These are phyloP conservation scores for Petunia axillaris DNA, from an alignment of 257 asterid genomes.

Conservation along the genomic window DNA sequence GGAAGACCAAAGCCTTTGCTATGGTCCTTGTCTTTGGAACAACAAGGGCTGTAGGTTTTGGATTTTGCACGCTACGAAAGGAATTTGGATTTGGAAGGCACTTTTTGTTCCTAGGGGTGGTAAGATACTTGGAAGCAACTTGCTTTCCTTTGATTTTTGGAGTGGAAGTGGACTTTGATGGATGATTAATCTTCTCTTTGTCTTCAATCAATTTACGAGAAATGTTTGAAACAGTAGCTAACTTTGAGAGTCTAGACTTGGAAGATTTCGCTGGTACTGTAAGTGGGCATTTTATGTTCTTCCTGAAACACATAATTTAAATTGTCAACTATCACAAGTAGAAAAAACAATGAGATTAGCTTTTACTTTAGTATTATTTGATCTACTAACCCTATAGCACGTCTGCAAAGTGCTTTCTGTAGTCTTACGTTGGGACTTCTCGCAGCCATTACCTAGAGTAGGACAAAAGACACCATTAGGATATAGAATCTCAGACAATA, in stretches of 20 bases:
- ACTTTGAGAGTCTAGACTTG: slow-evolving; percentile 60
- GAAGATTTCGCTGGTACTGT: slow-evolving; percentile 89
- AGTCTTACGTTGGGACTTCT: slow-evolving; percentile 87
- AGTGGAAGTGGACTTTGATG: slow-evolving; percentile 49
- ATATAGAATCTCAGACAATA: background rate
- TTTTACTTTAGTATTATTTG: background rate
- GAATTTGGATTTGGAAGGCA: slow-evolving; percentile 42
- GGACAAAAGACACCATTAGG: slow-evolving; percentile 16
- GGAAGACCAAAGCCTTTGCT: slow-evolving; percentile 72
- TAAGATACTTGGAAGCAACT: slow-evolving; percentile 89
- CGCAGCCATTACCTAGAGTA: slow-evolving; percentile 91
- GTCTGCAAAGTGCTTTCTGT: slow-evolving; percentile 68
- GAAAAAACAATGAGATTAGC: background rate
- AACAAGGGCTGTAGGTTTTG: slow-evolving; percentile 47
- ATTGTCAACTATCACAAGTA: slow-evolving; percentile 16
- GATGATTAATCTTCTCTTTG: slow-evolving; percentile 43
- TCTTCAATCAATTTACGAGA: slow-evolving; percentile 53
- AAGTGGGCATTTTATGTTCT: slow-evolving; percentile 68
- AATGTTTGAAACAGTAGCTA: slow-evolving; percentile 60
- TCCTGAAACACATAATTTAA: slow-evolving; percentile 42
- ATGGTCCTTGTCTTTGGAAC: slow-evolving; percentile 49
- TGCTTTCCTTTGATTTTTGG: slow-evolving; percentile 66
- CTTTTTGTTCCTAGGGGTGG: slow-evolving; percentile 81
- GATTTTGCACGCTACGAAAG: slow-evolving; percentile 74
- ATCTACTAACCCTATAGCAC: slow-evolving; percentile 56